These are phyloP conservation scores for Microcyclosporella mali DNA, from an alignment of 2,329 filamentous ascomycete species.

Conservation along the genomic window DNA sequence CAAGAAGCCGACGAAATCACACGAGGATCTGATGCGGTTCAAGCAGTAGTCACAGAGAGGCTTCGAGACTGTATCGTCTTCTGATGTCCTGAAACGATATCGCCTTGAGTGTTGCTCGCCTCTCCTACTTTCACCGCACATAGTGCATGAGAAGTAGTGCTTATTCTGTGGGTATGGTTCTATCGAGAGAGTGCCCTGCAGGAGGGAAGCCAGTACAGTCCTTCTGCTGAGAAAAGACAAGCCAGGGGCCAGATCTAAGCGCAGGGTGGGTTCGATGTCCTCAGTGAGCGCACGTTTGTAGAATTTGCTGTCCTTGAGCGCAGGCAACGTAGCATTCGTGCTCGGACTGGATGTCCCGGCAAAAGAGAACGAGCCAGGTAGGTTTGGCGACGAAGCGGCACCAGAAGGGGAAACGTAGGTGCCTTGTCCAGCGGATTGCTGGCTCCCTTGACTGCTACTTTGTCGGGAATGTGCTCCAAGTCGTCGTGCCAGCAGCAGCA, in stretches of 20 bases:
- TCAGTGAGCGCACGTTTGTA: constrained; percentile 85
- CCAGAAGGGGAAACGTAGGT: constrained; percentile 30
- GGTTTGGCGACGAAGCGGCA: constrained; percentile 32
- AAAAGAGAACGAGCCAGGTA: constrained; percentile 39
- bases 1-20: constrained; percentile 87
- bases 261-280: constrained; percentile 89
- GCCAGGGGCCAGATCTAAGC: constrained; percentile 81
- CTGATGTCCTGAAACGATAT: constrained; percentile 83
- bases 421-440: constrained; percentile 49
- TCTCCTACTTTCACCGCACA: constrained; percentile 79
- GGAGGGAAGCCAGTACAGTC: constrained; percentile 74
- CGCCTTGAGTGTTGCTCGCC: constrained; percentile 66
- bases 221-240: constrained; percentile 90
- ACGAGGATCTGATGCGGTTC: constrained; percentile 73
- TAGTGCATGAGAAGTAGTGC: constrained; percentile 65
- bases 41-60: constrained; percentile 87
- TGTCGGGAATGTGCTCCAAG: constrained; percentile 57
- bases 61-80: constrained; percentile 78
- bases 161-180: constrained; percentile 64
- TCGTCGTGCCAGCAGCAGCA: constrained; percentile 59
- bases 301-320: constrained; percentile 84
- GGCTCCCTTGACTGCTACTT: constrained; percentile 44
- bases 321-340: constrained; percentile 42
- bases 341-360: constrained; percentile 24
- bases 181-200: constrained; percentile 78